Evolutionary conservation across 176 grass and related monocot genomes (phyloP).

Genomic region (Paspalum vaginatum): DNA sequence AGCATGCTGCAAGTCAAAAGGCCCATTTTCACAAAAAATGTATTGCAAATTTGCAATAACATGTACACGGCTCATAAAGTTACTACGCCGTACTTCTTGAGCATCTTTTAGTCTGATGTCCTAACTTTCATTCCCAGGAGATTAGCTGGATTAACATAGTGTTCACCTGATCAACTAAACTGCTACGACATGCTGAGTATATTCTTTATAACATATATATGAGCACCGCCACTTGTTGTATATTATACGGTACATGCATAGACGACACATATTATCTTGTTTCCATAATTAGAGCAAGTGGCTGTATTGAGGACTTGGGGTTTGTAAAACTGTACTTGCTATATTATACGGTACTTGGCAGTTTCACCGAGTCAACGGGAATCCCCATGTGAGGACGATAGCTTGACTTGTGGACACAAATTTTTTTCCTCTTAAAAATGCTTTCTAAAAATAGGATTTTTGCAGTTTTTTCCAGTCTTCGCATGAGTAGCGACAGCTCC

Average conservation of each 20-base stretch:
- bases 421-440: background rate
- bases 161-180: background rate
- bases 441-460: background rate
- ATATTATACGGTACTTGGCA: background rate
- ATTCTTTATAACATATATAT: no score
- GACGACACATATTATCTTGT: background rate
- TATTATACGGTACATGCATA: no score
- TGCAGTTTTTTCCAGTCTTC: background rate
- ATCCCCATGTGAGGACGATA: background rate
- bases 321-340: background rate
- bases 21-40: background rate
- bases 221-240: background rate
- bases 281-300: background rate
- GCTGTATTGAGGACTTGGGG: background rate
- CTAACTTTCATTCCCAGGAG: no score
- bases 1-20: background rate
- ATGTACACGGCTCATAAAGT: background rate
- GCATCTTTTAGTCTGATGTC: no score
- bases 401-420: background rate
- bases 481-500: background rate
- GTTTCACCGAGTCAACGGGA: conserved; percentile 1
- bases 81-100: no score
- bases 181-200: background rate
- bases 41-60: background rate
- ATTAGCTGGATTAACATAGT: no score